Evolutionary conservation across 305 asterid genomes (phyloP).

Genomic region (Rubia peregrina): DNA sequence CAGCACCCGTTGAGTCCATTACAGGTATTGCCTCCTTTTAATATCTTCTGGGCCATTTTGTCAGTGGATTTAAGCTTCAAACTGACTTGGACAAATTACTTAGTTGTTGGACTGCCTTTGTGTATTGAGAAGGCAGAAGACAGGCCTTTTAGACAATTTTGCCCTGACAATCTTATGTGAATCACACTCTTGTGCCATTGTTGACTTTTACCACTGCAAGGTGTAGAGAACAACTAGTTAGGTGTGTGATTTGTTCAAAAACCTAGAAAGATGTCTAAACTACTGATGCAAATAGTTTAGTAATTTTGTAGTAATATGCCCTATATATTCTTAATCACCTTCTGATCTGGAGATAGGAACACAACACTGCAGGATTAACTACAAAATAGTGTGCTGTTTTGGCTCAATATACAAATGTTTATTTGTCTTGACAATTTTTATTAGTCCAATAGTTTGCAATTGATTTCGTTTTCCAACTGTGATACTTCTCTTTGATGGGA

Average conservation of each 20-base stretch:
- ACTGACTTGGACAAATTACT: background rate
- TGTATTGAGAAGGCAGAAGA: background rate
- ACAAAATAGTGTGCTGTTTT: background rate
- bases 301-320: background rate
- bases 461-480: background rate
- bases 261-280: too few species aligned
- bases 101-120: background rate
- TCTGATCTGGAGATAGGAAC: background rate
- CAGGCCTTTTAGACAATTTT: background rate
- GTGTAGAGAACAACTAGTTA: background rate
- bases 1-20: conserved; percentile 71
- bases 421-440: background rate
- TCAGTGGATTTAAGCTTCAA: background rate
- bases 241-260: too few species aligned
- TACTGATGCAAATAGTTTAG: background rate
- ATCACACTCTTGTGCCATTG: background rate
- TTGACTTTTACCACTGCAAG: background rate
- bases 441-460: background rate
- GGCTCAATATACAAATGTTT: background rate
- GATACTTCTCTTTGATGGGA: background rate
- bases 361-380: background rate
- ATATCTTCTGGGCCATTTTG: background rate
- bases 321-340: background rate
- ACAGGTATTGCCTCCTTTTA: conserved; percentile 50
- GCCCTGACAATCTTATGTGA: background rate